Evolutionary conservation across 2,329 filamentous ascomycete species (phyloP).

Genomic region (Fonsecaea pedrosoi): DNA sequence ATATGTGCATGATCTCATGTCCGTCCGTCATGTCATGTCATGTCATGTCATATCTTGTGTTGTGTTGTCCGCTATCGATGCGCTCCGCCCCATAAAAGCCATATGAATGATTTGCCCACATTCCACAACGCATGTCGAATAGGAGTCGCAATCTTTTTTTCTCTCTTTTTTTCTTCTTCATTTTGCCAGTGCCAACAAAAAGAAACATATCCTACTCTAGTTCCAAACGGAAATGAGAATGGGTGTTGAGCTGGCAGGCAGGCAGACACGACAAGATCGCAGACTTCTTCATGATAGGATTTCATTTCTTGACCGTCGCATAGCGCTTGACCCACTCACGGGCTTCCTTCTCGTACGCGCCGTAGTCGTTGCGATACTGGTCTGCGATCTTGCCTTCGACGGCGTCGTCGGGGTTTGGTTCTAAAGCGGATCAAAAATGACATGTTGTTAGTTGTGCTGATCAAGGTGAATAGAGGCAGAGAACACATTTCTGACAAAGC

Average conservation of each 20-base stretch:
- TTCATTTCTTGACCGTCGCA: conserved; percentile 58
- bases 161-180: neutral
- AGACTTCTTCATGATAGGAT: neutral
- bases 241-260: neutral
- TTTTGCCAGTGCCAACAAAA: neutral
- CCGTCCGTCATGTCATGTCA: no score
- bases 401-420: conserved; percentile 87
- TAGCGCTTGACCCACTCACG: conserved; percentile 76
- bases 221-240: neutral
- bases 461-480: neutral
- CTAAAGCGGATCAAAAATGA: conserved; percentile 46
- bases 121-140: neutral
- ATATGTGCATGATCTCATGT: no score
- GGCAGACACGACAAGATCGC: neutral
- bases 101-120: neutral
- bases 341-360: conserved; percentile 76
- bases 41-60: no score
- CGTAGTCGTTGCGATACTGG: conserved; percentile 73
- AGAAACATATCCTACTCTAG: neutral
- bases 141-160: no score
- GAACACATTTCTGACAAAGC: neutral
- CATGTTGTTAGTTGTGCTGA: neutral
- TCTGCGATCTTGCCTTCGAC: conserved; percentile 87
- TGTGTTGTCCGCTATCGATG: no score
- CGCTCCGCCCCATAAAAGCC: no score